Evolutionary conservation across 75 land plant species (phyloP), one percentile per base, ranked within the genome.

Genomic region (Pinus albicaulis): DNA sequence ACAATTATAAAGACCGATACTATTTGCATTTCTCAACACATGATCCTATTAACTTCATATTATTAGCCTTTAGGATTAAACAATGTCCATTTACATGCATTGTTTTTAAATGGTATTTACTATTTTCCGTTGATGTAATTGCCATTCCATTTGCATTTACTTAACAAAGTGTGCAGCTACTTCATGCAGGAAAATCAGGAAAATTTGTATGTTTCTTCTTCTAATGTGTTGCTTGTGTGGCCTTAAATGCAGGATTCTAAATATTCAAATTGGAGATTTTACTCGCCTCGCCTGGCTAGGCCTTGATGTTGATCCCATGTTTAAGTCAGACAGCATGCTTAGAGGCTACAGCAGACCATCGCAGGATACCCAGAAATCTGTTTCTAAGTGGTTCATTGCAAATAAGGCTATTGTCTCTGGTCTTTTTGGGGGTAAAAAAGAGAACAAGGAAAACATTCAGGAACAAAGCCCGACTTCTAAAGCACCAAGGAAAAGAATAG

Each of bases 281-380:
- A 88, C 92, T 28, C 84, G 96, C 65, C 77, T 88, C 56, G 85
- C 91, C 59, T 92, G 86, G 92, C 85, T 96, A 4, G 99, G 99
- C 2, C 78, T 94, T 28, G 95, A 87, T 38, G 88, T 79, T 4
- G 89, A 88, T 75, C 87, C 99, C 10, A 80, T 91, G 57, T 73
- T 73, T 55, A 74, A 91, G 36, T 83, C 86, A 20, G 92, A 82
- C 7, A 77, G 66, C 34, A 73, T 85, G 12, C 74, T 84, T 76
- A 87, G 82, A 74, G 97, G 88, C 15, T 93, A 93, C 74, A 86
- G 84, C 31, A 83, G 94, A 59, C 92, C 94, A 24, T 85, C 93
- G 8, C 86, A 87, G 4, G 81, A 71, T 1, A 58, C 77, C 3
- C 23, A 41, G 12, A 69, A 82, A 23, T 69, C 92, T 23, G 76